A percentile compares a stretch with the other conserved stretches of the same genome.
These are phyloP conservation scores for Tetrapisispora arboricola DNA, from an alignment of 805 yeast genomes.

Conservation along the genomic window DNA sequence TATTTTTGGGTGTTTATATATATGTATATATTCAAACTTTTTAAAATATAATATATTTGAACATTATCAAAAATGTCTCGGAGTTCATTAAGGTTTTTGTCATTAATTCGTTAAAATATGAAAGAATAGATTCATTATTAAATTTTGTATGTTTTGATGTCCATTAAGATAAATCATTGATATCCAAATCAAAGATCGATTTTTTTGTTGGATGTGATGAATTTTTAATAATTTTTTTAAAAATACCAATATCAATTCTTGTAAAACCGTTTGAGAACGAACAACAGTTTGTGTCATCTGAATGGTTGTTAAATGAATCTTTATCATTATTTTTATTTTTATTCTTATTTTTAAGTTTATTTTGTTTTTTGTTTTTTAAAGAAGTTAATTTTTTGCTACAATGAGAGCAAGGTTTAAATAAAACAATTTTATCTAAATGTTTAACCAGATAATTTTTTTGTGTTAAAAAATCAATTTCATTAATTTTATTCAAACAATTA, in stretches of 20 bases:
- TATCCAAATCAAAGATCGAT: neutral
- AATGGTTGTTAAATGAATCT: no score
- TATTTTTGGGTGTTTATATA: no score
- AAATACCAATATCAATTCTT: slow-evolving; percentile 18
- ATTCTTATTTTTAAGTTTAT: no score
- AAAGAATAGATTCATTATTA: neutral
- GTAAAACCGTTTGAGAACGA: slow-evolving; percentile 47
- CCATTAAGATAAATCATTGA: neutral
- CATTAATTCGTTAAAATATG: neutral
- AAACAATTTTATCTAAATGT: slow-evolving; percentile 31
- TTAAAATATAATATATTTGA: no score
- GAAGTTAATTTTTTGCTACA: slow-evolving; percentile 29
- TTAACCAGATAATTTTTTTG: slow-evolving; percentile 11
- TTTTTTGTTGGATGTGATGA: neutral
- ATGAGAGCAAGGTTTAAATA: slow-evolving; percentile 46
- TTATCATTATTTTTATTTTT: no score
- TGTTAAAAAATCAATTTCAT: slow-evolving; percentile 1
- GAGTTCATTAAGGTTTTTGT: neutral
- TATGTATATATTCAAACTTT: no score
- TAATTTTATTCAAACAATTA: neutral
- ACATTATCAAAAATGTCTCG: no score
- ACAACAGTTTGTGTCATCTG: slow-evolving; percentile 30
- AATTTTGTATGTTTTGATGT: no score
- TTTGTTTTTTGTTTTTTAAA: neutral
- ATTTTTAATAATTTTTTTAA: slow-evolving; percentile 2